Evolutionary conservation across 2,329 filamentous ascomycete genomes (phyloP).

Genomic region (Hirsutella minnesotensis): DNA sequence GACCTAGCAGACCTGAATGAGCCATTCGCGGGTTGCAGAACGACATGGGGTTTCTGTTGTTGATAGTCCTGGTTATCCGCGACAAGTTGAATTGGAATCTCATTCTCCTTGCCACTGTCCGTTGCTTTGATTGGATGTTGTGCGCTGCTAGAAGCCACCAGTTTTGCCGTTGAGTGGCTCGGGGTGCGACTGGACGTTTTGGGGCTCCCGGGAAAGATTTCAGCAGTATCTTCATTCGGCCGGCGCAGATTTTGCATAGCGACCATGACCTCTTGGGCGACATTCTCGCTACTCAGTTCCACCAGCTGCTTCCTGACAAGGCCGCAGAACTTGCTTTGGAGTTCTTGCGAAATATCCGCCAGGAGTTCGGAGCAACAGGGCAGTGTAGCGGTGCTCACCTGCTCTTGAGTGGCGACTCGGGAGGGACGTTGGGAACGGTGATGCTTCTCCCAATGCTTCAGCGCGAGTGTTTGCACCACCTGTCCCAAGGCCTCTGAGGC

Average conservation of each 20-base stretch:
- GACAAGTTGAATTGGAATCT: neutral
- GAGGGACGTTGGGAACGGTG: conserved; percentile 7
- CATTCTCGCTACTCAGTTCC: conserved; percentile 28
- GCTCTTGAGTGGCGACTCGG: neutral
- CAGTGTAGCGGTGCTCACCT: conserved; percentile 28
- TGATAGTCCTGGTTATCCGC: conserved; percentile 5
- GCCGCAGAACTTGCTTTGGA: conserved; percentile 38
- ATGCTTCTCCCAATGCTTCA: conserved; percentile 37
- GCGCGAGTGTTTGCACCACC: conserved; percentile 31
- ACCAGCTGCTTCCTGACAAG: conserved; percentile 28
- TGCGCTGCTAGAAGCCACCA: neutral
- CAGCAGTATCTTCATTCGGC: neutral
- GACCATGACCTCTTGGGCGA: conserved; percentile 34
- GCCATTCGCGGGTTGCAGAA: conserved; percentile 9
- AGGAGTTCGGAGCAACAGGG: conserved; percentile 38
- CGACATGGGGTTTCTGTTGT: conserved; percentile 8
- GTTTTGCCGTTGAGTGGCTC: neutral
- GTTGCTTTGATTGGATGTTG: neutral
- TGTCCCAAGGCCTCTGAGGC: conserved; percentile 11
- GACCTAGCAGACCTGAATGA: conserved; percentile 12
- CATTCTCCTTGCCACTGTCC: conserved; percentile 1
- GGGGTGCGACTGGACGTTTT: conserved; percentile 9
- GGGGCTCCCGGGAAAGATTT: conserved; percentile 1
- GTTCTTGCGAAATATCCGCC: conserved; percentile 32
- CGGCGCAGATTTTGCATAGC: conserved; percentile 11